Evolutionary conservation across 805 yeast species (phyloP).

Genomic region (Yamadazyma tumulicola): DNA sequence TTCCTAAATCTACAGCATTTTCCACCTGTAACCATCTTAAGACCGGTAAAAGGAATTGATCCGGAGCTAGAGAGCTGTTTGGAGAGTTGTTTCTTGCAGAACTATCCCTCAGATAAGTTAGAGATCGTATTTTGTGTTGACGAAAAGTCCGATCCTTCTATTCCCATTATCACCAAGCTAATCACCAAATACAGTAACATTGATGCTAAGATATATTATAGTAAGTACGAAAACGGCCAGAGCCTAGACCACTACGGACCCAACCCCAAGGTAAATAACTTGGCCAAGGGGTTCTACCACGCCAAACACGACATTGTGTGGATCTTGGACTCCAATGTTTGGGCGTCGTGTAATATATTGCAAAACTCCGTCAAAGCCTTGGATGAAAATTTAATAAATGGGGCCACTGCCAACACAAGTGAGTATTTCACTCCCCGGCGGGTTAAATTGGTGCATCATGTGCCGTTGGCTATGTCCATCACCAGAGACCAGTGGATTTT

Average conservation of each 20-base stretch:
- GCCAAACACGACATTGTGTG: slow-evolving; percentile 76
- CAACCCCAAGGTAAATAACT: slow-evolving; percentile 84
- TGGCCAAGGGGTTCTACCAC: slow-evolving; percentile 70
- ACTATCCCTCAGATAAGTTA: slow-evolving; percentile 54
- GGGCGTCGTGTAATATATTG: slow-evolving; percentile 66
- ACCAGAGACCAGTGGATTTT: slow-evolving; percentile 11
- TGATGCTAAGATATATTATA: slow-evolving; percentile 55
- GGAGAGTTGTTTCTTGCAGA: slow-evolving; percentile 63
- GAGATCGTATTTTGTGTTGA: slow-evolving; percentile 80
- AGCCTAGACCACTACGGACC: slow-evolving; percentile 61
- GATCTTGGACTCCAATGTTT: slow-evolving; percentile 84
- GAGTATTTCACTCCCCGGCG: too few species aligned
- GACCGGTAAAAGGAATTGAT: slow-evolving; percentile 85
- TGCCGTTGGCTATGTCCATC: slow-evolving; percentile 60
- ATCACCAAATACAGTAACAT: slow-evolving; percentile 52
- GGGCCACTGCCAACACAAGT: slow-evolving; percentile 23
- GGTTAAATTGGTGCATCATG: slow-evolving; percentile 76
- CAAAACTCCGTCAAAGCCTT: slow-evolving; percentile 57
- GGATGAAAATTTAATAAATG: slow-evolving; percentile 50
- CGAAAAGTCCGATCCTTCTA: slow-evolving; percentile 57
- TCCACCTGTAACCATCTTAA: slow-evolving; percentile 62
- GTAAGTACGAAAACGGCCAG: slow-evolving; percentile 31
- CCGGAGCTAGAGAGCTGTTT: slow-evolving; percentile 68
- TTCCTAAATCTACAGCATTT: neutral
- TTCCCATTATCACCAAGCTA: slow-evolving; percentile 51